These are phyloP conservation scores for Thelonectria discophora DNA, from an alignment of 2,329 filamentous ascomycete genomes.

Conservation along the genomic window DNA sequence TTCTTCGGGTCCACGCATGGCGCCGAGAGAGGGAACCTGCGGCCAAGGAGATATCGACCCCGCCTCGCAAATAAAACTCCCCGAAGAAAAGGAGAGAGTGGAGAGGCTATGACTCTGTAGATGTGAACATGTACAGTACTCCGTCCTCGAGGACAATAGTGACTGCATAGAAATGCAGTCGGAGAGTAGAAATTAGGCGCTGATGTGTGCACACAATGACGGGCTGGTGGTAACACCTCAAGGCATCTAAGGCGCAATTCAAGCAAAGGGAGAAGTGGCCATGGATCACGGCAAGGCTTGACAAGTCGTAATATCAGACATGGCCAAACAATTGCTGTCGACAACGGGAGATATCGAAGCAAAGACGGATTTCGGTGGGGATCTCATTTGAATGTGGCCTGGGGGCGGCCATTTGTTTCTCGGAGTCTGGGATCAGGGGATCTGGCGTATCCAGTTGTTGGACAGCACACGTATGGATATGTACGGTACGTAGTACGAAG, in stretches of 20 bases:
- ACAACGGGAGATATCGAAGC: conserved; percentile 9
- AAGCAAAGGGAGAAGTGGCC: conserved; percentile 24
- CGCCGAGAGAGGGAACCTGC: not conserved
- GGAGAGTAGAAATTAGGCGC: conserved; percentile 37
- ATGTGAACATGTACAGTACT: no score
- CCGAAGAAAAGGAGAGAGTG: not conserved
- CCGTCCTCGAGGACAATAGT: not conserved
- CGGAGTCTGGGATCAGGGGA: conserved; percentile 9
- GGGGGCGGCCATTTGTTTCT: conserved; percentile 4
- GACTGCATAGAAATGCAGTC: not conserved
- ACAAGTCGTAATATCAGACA: conserved; percentile 26
- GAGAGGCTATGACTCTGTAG: not conserved
- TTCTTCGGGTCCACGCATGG: conserved; percentile 7
- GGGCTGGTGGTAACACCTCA: conserved; percentile 9
- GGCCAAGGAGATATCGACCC: not conserved
- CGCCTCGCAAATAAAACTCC: not conserved
- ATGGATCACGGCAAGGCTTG: conserved; percentile 1
- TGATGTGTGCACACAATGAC: conserved; percentile 33
- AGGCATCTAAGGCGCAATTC: conserved; percentile 15
- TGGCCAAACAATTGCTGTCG: not conserved
- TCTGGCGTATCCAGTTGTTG: no score
- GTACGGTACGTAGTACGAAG: no score
- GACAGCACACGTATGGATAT: no score
- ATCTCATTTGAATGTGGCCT: conserved; percentile 12
- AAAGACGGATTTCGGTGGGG: conserved; percentile 6